phyloP scores from a whole-genome alignment of 139 green algal species.

The Mesostigma viride region DNA sequence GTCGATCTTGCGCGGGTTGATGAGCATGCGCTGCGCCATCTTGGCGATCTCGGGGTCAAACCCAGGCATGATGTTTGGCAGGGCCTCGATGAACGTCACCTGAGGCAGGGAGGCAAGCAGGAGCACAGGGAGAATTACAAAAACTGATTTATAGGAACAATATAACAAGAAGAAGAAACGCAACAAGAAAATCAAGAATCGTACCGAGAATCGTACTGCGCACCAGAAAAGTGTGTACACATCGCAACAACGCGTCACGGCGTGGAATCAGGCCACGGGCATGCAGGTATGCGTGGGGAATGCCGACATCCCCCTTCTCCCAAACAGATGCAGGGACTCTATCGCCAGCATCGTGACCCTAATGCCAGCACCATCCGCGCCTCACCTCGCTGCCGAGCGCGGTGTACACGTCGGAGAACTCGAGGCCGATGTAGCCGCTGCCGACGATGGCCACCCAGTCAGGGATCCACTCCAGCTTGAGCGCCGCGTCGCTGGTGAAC shows the following conservation, averaged over 20 bases:
- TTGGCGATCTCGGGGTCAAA: conserved; percentile 95
- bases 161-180: no score
- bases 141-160: no score
- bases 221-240: no score
- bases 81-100: conserved; percentile 96
- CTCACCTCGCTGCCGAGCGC: conserved; percentile 58
- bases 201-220: no score
- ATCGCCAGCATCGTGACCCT: no score
- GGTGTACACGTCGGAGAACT: conserved; percentile 98
- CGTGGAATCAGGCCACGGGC: no score
- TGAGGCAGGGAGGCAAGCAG: conserved; percentile 34
- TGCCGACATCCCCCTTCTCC: no score
- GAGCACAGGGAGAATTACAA: background rate
- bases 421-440: conserved; percentile 95
- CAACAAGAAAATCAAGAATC: no score
- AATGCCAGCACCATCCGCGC: background rate
- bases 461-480: conserved; percentile 97
- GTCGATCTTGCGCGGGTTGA: conserved; percentile 87
- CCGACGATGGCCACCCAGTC: conserved; percentile 98
- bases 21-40: conserved; percentile 80
- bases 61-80: conserved; percentile 93
- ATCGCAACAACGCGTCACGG: no score
- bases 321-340: no score
- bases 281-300: no score
- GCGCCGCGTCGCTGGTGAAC: conserved; percentile 93